A percentile compares a stretch with the other conserved stretches of the same genome.
phyloP scores from a whole-genome alignment of 495 filamentous ascomycete species.

The Trichoderma parareesei region DNA sequence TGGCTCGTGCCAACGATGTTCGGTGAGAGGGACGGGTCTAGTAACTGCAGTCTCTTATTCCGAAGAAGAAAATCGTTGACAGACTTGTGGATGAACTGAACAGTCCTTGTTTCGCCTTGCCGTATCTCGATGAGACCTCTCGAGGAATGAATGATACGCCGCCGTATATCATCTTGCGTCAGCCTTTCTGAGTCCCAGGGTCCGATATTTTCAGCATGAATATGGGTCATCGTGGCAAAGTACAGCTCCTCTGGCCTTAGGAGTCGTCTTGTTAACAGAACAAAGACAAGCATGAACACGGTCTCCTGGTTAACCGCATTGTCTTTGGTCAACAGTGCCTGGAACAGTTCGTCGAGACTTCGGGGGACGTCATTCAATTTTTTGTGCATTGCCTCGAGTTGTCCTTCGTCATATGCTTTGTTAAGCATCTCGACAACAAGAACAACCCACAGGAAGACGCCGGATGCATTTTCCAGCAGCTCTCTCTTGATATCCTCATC shows the following conservation, averaged over 20 bases:
- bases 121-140: constrained; percentile 16
- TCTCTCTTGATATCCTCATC: constrained; percentile 2
- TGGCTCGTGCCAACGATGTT: constrained; percentile 10
- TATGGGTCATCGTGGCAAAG: constrained; percentile 2
- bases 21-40: constrained; percentile 14
- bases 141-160: constrained; percentile 17
- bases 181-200: background rate
- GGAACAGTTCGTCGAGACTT: constrained; percentile 12
- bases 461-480: constrained; percentile 11
- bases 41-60: constrained; percentile 12
- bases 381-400: constrained; percentile 11
- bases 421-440: constrained; percentile 28
- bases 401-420: constrained; percentile 22
- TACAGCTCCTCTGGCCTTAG: constrained; percentile 14
- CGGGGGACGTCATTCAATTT: constrained; percentile 7
- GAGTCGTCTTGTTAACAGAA: constrained; percentile 11
- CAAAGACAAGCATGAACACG: constrained; percentile 14
- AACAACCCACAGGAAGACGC: constrained; percentile 30
- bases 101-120: background rate
- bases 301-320: constrained; percentile 11
- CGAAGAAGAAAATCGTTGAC: constrained; percentile 17
- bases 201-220: background rate
- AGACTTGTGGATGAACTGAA: constrained; percentile 20
- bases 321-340: background rate
- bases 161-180: constrained; percentile 11